phyloP scores from a whole-genome alignment of 2,329 filamentous ascomycete species.

The Rhynchosporium secalis region DNA sequence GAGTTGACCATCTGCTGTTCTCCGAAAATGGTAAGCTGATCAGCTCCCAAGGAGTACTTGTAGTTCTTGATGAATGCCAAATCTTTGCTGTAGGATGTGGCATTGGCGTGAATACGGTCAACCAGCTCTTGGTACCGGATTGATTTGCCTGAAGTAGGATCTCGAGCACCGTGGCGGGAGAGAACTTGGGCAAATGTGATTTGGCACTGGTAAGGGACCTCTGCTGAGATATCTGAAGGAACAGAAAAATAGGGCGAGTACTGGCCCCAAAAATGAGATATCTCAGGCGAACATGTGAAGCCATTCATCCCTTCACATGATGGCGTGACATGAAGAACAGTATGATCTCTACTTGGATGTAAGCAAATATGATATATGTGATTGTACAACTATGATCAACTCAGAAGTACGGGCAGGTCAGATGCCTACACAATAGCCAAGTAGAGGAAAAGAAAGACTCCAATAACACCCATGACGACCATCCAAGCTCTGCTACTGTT shows the following conservation, averaged over 20 bases:
- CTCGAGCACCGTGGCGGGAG: slow-evolving; percentile 81
- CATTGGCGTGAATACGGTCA: slow-evolving; percentile 59
- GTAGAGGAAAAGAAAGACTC: slow-evolving; percentile 30
- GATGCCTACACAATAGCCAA: slow-evolving; percentile 31
- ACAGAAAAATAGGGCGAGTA: slow-evolving; percentile 85
- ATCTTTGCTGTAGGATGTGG: slow-evolving; percentile 57
- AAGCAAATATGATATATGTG: slow-evolving; percentile 6
- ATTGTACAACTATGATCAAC: not conserved
- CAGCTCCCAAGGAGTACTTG: slow-evolving; percentile 67
- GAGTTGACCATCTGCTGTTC: slow-evolving; percentile 71
- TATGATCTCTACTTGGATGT: slow-evolving; percentile 23
- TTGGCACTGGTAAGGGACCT: slow-evolving; percentile 65
- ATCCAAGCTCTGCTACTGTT: slow-evolving; percentile 27
- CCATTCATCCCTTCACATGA: slow-evolving; percentile 39
- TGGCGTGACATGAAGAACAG: slow-evolving; percentile 14
- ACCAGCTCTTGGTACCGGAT: slow-evolving; percentile 63
- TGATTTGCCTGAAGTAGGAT: slow-evolving; percentile 72
- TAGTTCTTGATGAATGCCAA: slow-evolving; percentile 73
- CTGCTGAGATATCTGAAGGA: slow-evolving; percentile 61
- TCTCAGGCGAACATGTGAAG: slow-evolving; percentile 38
- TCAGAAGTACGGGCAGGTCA: not conserved
- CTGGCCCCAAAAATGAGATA: slow-evolving; percentile 67
- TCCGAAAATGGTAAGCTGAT: slow-evolving; percentile 69
- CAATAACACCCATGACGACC: slow-evolving; percentile 24
- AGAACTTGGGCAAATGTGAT: slow-evolving; percentile 80